Conservation (phyloP, 2,329 filamentous ascomycete species). For the Cladophialophora bantiana region DNA sequence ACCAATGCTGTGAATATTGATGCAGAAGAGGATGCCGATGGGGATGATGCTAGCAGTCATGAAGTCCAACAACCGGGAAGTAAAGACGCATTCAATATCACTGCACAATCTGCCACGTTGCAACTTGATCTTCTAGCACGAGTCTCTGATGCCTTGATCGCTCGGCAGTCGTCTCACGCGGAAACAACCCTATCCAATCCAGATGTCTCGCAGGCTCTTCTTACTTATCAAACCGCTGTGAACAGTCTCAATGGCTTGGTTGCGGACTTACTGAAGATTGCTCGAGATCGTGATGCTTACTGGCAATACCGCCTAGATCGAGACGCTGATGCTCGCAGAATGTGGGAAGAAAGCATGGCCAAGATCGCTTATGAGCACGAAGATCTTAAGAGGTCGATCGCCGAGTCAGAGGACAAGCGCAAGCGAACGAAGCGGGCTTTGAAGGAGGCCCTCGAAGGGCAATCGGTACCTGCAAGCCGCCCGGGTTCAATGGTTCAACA, state of each 20-base stretch:
- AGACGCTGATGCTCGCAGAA: slow-evolving; percentile 86
- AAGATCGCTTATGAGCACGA: slow-evolving; percentile 95
- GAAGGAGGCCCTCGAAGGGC: slow-evolving; percentile 78
- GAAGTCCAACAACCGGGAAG: slow-evolving; percentile 73
- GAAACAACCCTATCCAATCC: slow-evolving; percentile 76
- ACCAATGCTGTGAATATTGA: slow-evolving; percentile 62
- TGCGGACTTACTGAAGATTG: slow-evolving; percentile 87
- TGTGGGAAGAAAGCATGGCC: slow-evolving; percentile 99
- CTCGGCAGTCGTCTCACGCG: slow-evolving; percentile 67
- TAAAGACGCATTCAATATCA: slow-evolving; percentile 96
- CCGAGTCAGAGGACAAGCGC: slow-evolving; percentile 87
- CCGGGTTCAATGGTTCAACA: slow-evolving; percentile 44
- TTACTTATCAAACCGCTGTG: slow-evolving; percentile 88
- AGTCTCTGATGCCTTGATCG: slow-evolving; percentile 69
- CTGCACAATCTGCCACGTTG: slow-evolving; percentile 89
- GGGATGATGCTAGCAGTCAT: slow-evolving; percentile 80
- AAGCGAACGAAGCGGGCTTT: slow-evolving; percentile 88
- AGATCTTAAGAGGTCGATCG: slow-evolving; percentile 83
- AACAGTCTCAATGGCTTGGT: slow-evolving; percentile 84
- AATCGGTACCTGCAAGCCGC: slow-evolving; percentile 50
- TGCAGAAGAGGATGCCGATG: slow-evolving; percentile 72
- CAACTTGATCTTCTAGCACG: slow-evolving; percentile 90
- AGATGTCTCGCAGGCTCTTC: slow-evolving; percentile 75
- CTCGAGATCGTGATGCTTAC: slow-evolving; percentile 90
- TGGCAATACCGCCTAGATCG: slow-evolving; percentile 96